phyloP scores from a whole-genome alignment of 2,329 filamentous ascomycete genomes.

The Raffaelea ambrosiae region DNA sequence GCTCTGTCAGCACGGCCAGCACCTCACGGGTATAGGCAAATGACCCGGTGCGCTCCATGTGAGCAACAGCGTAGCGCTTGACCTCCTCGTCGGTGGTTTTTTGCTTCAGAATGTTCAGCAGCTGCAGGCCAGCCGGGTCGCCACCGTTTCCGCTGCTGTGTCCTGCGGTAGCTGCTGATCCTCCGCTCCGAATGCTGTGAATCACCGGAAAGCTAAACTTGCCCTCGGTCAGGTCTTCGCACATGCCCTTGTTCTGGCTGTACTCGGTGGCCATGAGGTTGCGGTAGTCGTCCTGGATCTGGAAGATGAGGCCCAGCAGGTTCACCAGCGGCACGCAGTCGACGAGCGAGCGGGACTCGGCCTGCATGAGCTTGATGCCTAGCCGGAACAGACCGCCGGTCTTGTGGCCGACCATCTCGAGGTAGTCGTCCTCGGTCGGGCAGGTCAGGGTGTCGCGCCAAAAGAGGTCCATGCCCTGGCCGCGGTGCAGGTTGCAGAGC shows the following conservation, averaged over 20 bases:
- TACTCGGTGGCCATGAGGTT: slow-evolving; percentile 73
- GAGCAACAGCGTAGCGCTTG: slow-evolving; percentile 81
- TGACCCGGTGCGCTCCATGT: slow-evolving; percentile 85
- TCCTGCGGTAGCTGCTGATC: too few relatives aligned
- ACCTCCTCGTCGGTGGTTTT: slow-evolving; percentile 80
- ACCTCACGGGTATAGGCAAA: slow-evolving; percentile 77
- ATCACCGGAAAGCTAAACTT: slow-evolving; percentile 97
- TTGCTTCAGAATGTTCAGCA: slow-evolving; percentile 89
- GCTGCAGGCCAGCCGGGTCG: slow-evolving; percentile 63
- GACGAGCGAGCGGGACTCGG: slow-evolving; percentile 46
- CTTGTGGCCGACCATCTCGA: slow-evolving; percentile 92
- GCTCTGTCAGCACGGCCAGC: slow-evolving; percentile 52
- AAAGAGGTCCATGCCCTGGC: slow-evolving; percentile 86
- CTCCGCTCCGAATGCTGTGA: slow-evolving; percentile 66
- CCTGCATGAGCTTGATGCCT: slow-evolving; percentile 82
- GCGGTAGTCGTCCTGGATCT: slow-evolving; percentile 89
- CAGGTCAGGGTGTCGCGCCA: slow-evolving; percentile 82
- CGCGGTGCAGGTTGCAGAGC: slow-evolving; percentile 73
- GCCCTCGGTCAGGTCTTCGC: slow-evolving; percentile 91
- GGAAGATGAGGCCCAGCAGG: slow-evolving; percentile 76
- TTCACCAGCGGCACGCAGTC: slow-evolving; percentile 82
- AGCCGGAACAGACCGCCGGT: slow-evolving; percentile 80
- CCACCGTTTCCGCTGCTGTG: slow-evolving; percentile 18
- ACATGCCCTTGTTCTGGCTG: slow-evolving; percentile 82
- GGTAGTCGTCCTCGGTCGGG: slow-evolving; percentile 78